phyloP scores from a whole-genome alignment of 805 yeast species.

The Saturnispora kantuleensis region DNA sequence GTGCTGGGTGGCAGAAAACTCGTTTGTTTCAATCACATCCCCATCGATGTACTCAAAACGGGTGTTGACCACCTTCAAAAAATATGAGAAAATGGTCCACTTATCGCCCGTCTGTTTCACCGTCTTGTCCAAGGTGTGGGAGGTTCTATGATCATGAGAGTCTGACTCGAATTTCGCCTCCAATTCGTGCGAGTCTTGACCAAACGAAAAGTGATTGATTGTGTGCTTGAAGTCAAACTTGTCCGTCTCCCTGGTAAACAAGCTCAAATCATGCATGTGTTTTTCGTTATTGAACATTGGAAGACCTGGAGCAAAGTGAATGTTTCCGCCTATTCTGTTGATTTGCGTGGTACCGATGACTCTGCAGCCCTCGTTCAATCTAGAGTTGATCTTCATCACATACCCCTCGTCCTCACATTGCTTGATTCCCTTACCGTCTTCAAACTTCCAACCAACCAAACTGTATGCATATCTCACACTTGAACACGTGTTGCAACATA shows the following conservation, averaged over 20 bases:
- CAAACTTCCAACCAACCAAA: constrained; percentile 74
- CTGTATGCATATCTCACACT: constrained; percentile 76
- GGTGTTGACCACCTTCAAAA: constrained; percentile 82
- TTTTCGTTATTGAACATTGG: constrained; percentile 47
- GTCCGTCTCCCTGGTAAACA: constrained; percentile 45
- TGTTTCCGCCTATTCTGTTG: constrained; percentile 79
- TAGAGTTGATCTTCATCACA: constrained; percentile 47
- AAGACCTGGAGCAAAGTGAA: constrained; percentile 95
- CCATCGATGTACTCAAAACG: constrained; percentile 63
- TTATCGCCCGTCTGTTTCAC: constrained; percentile 36
- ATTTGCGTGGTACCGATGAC: constrained; percentile 69
- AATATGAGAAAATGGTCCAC: constrained; percentile 62
- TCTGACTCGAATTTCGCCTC: constrained; percentile 9
- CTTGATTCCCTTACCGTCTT: constrained; percentile 74
- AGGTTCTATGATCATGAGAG: constrained; percentile 29
- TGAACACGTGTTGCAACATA: constrained; percentile 81
- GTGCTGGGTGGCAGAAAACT: constrained; percentile 81
- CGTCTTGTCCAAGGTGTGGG: constrained; percentile 61
- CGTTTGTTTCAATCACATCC: constrained; percentile 62
- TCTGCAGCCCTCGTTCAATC: constrained; percentile 80
- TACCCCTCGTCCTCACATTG: constrained; percentile 91
- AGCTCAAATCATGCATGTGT: constrained; percentile 80
- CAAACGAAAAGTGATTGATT: constrained; percentile 78
- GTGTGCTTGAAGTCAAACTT: constrained; percentile 68
- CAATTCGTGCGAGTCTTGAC: constrained; percentile 36